phyloP scores from a whole-genome alignment of 306 rosid species.

The Trichosanthes truncata region DNA sequence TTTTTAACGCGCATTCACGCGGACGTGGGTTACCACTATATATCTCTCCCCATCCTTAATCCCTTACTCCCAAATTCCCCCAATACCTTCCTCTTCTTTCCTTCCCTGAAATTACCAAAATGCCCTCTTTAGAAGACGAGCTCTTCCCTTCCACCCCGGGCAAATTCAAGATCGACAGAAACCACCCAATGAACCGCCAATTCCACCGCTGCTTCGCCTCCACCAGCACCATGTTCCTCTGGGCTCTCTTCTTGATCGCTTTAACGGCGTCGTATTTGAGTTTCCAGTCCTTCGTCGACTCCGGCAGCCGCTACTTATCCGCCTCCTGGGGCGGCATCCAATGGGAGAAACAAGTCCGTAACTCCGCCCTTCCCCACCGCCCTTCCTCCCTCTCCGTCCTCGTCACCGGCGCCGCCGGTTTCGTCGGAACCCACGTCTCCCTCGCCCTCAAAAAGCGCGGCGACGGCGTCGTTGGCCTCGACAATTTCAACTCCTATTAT shows the following conservation, averaged over 20 bases:
- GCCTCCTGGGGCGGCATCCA: slow-evolving; percentile 72
- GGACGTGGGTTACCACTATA: slow-evolving; percentile 18
- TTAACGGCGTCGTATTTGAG: slow-evolving; percentile 53
- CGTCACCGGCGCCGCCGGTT: slow-evolving; percentile 58
- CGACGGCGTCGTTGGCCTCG: slow-evolving; percentile 63
- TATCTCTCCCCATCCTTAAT: slow-evolving; percentile 8
- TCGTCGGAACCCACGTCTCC: slow-evolving; percentile 55
- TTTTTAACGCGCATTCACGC: slow-evolving; percentile 38
- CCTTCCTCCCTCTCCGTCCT: slow-evolving; percentile 35
- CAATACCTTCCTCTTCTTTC: neutral
- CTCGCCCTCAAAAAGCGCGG: slow-evolving; percentile 50
- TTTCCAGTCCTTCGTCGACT: slow-evolving; percentile 44
- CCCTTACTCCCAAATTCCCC: neutral
- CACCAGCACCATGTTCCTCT: slow-evolving; percentile 58
- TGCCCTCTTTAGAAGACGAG: slow-evolving; percentile 48
- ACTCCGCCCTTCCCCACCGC: slow-evolving; percentile 43
- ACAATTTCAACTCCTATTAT: slow-evolving; percentile 55
- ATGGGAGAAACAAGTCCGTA: slow-evolving; percentile 60
- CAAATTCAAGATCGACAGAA: slow-evolving; percentile 51
- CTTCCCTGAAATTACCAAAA: neutral
- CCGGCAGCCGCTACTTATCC: slow-evolving; percentile 46
- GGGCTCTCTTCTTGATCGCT: slow-evolving; percentile 57
- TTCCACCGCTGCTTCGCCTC: slow-evolving; percentile 53
- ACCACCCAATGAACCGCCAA: slow-evolving; percentile 44
- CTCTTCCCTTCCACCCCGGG: slow-evolving; percentile 60